Evolutionary conservation across 495 filamentous ascomycete genomes (phyloP), one percentile per base, ranked within the genome.

Genomic region (Hypomontagnella monticulosa): DNA sequence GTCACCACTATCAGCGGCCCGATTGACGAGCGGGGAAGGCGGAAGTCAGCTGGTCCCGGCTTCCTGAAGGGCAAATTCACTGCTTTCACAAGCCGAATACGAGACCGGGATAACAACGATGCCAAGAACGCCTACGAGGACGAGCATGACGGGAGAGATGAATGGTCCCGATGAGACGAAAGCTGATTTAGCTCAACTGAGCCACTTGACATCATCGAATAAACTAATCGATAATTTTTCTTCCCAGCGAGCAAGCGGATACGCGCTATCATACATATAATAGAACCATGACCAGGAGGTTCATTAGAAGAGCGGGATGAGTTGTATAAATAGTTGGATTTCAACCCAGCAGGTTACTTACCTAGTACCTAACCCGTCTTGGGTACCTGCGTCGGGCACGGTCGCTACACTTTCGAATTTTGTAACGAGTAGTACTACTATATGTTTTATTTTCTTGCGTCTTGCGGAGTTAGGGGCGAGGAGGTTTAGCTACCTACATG

Each of bases 61-160:
- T 77, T 77, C 46, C 57, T 81, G 7, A 73, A 72, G 38, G 78
- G 79, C 9, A 80, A 75, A 58, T 18, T 82, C 3, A 77, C 63
- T 30, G 77, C 76, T 8, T 46, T 82, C 15, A 73, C 74, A 9
- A 69, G 71, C 32, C 63, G 79, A 33, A 54, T 79, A 23, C 78
- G 71, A 57, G 72, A 80, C 27, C 63, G 75, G 18, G 75, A 79
- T 18, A 70, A 43, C 50, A 61, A 36, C 33, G 69, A 73, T 40
- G 11, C 61, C 11, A 73, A 54, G 40, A 52, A 27, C 32, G 8
- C 15, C 43, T 37, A 53, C 51, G 63, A 61, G 9, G 60, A 60
- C 19, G 62, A 69, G 9, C 36, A 58, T 14, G 62, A 46, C 40
- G 57, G 64, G 38, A 67, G 57, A 41, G 67, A 69, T 38, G 58